Conservation (phyloP, 2,329 filamentous ascomycete genomes). For the Penicillium paneum region DNA sequence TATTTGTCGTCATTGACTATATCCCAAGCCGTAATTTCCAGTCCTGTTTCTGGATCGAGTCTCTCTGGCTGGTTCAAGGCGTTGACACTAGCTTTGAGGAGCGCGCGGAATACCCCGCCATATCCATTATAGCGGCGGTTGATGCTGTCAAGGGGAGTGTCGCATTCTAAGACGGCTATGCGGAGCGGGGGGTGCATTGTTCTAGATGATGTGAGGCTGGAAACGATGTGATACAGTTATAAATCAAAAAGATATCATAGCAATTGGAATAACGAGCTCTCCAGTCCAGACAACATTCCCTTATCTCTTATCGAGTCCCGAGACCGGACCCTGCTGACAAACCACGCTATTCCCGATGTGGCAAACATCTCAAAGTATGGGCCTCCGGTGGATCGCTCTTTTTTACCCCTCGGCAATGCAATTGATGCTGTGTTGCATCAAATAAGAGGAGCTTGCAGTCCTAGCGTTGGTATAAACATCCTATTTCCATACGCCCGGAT, state of each 20-base stretch:
- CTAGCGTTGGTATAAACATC: background rate
- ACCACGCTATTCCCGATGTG: background rate
- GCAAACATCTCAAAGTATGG: background rate
- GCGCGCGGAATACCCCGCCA: conserved; percentile 63
- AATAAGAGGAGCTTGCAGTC: background rate
- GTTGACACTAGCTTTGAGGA: conserved; percentile 56
- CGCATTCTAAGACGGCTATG: conserved; percentile 85
- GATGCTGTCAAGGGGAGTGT: conserved; percentile 67
- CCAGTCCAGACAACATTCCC: background rate
- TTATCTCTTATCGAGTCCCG: background rate
- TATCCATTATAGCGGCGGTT: conserved; percentile 68
- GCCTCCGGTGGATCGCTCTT: background rate
- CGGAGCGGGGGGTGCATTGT: conserved; percentile 55
- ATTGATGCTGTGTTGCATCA: background rate
- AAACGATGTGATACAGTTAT: background rate
- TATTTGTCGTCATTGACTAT: conserved; percentile 67
- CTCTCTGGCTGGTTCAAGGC: conserved; percentile 38
- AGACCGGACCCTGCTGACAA: background rate
- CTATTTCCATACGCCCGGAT: background rate
- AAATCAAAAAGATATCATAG: background rate
- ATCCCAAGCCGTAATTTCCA: conserved; percentile 66
- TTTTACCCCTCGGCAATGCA: background rate
- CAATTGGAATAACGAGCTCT: background rate
- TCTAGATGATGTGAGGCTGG: background rate
- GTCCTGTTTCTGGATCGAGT: conserved; percentile 37